These are phyloP conservation scores for Serendipita vermifera DNA, from an alignment of 768 basidiomycete genomes.

Conservation along the genomic window DNA sequence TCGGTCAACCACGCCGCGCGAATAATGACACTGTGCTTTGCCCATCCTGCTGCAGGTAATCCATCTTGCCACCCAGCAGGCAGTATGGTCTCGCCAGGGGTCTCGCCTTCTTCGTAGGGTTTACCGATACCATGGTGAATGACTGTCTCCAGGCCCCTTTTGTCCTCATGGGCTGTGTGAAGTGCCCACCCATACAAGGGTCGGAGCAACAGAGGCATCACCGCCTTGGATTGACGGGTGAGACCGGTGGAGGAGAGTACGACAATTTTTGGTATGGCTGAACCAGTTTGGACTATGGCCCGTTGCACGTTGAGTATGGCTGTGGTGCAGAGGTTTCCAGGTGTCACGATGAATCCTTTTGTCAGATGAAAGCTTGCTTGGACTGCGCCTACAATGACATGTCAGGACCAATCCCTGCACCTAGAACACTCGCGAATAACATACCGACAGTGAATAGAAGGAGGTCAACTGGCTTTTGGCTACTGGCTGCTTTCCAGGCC, in stretches of 20 bases:
- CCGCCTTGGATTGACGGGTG: constrained; percentile 31
- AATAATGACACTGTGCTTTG: constrained; percentile 34
- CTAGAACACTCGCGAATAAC: constrained; percentile 16
- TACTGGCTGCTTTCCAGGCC: constrained; percentile 32
- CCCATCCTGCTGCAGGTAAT: constrained; percentile 32
- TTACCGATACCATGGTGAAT: not conserved
- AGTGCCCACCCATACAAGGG: constrained; percentile 38
- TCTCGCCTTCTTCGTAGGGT: constrained; percentile 16
- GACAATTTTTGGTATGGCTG: constrained; percentile 37
- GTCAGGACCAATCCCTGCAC: not conserved
- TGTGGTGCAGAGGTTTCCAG: constrained; percentile 46
- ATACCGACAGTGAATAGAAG: constrained; percentile 51
- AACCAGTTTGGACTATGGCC: not conserved
- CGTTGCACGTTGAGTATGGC: constrained; percentile 40
- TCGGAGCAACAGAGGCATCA: constrained; percentile 37
- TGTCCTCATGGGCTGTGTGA: constrained; percentile 41
- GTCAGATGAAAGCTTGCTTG: constrained; percentile 31
- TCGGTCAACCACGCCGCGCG: constrained; percentile 48
- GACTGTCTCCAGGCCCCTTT: constrained; percentile 41
- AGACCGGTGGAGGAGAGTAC: constrained; percentile 42
- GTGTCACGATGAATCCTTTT: constrained; percentile 38
- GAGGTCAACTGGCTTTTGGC: constrained; percentile 32
- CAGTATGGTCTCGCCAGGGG: constrained; percentile 30
- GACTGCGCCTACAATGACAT: constrained; percentile 29
- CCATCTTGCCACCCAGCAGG: constrained; percentile 32